Conservation (phyloP, 495 filamentous ascomycete genomes). For the Alectoria sarmentosa region DNA sequence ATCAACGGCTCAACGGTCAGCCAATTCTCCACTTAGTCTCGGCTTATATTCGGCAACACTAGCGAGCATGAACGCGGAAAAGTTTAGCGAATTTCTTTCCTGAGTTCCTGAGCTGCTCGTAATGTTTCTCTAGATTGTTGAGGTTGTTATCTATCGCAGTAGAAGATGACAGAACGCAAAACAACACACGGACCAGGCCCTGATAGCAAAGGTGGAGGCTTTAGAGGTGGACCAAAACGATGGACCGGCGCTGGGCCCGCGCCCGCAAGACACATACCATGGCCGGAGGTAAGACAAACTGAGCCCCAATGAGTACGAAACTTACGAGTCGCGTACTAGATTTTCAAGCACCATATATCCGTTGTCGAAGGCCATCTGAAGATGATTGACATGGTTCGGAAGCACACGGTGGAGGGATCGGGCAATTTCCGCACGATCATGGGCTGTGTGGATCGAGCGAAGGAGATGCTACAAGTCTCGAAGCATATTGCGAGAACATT, state of each 20-base stretch:
- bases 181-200: constrained; percentile 20
- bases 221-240: constrained; percentile 23
- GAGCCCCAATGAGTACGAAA: background rate
- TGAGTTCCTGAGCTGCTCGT: background rate
- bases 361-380: constrained; percentile 30
- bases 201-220: constrained; percentile 25
- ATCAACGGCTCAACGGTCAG: too few species aligned
- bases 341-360: constrained; percentile 32
- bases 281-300: constrained; percentile 23
- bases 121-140: background rate
- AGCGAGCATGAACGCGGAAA: background rate
- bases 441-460: constrained; percentile 24
- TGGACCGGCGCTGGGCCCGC: constrained; percentile 27
- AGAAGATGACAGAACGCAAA: constrained; percentile 17
- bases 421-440: constrained; percentile 25
- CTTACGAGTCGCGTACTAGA: constrained; percentile 16
- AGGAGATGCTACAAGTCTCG: constrained; percentile 27
- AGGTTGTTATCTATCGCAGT: background rate
- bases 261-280: constrained; percentile 28
- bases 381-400: constrained; percentile 33
- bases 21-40: too few species aligned
- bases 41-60: background rate
- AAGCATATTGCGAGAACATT: constrained; percentile 24
- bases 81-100: background rate
- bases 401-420: constrained; percentile 27